Percentiles rank a stretch among this genome's conserved stretches.
Conservation (phyloP, 441 rosid genomes). For the Cnidoscolus chayamansa region DNA sequence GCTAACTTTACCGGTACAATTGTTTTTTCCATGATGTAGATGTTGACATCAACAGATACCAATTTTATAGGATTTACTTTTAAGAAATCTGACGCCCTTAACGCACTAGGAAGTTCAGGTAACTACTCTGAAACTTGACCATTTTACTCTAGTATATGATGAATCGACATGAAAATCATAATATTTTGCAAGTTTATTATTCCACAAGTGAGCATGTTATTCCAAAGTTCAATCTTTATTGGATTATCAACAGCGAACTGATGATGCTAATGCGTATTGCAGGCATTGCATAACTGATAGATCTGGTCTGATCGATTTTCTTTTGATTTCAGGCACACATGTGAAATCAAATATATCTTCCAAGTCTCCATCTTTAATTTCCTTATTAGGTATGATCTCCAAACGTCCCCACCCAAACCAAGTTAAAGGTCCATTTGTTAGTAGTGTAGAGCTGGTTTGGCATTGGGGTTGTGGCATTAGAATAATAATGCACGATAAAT, state of each 20-base stretch:
- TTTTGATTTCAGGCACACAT: conserved; percentile 49
- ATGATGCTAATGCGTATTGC: background rate
- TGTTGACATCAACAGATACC: conserved; percentile 88
- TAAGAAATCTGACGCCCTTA: conserved; percentile 76
- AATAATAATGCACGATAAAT: background rate
- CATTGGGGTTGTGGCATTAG: background rate
- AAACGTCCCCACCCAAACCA: no score
- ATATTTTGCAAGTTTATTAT: no score
- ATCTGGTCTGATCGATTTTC: conserved; percentile 12
- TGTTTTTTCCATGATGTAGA: conserved; percentile 49
- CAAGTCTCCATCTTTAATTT: conserved; percentile 68
- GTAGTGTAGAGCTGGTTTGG: background rate
- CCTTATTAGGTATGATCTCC: conserved; percentile 65
- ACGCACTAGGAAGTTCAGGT: conserved; percentile 81
- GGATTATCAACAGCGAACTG: background rate
- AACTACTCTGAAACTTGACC: conserved; percentile 17
- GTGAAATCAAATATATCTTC: conserved; percentile 56
- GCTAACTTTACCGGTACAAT: background rate
- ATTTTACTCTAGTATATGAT: background rate
- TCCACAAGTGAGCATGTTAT: no score
- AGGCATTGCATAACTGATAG: background rate
- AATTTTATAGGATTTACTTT: conserved; percentile 94
- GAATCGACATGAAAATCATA: no score
- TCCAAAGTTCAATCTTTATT: no score
- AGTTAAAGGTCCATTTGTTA: background rate